Evolutionary conservation across 2,329 filamentous ascomycete genomes (phyloP), one percentile per base, ranked within the genome.

Genomic region (Claviceps fusiformis): DNA sequence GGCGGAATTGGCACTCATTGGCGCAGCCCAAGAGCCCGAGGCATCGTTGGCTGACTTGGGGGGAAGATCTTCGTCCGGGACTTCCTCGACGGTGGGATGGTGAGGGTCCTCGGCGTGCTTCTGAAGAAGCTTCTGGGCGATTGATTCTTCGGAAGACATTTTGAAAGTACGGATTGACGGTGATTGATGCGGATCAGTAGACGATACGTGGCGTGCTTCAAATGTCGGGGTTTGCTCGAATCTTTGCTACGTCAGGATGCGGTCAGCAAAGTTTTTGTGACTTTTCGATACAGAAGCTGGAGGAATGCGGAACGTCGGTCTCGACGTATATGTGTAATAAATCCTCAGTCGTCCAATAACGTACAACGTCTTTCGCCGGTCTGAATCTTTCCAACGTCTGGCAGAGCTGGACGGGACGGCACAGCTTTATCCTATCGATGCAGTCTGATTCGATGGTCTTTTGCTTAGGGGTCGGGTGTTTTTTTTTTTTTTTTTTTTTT

Each of bases 51-150:
- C 55, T 73, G 79, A 53, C 74, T 63, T 79, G 73, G 71, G 79
- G 73, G 70, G 70, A 60, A 88, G 80, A 46, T 95, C 88, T 69
- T 95, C 89, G 65, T 95, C 90, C 33, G 79, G 77, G 44, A 80
- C 83, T 51, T 95, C 89, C 70, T 95, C 90, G 60, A 95, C 79
- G 29, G 84, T 90, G 60, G 80, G 79, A 64, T 82, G 78, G 59
- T 77, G 77, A 48, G 75, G 71, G 57, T 69, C 67, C 62, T 78
- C 71, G 59, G 68, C 70, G 62, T 87, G 85, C 69, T 82, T 78
- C 65, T 83, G 76, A 64, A 82, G 76, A 59, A 87, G 79, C 72
- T 77, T 79, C 70, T 85, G 80, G 47, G 78, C 78, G 56, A 75
- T 75, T 57, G 78, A 80, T 57, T 75, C 70, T 67, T 78, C 74